phyloP scores from a whole-genome alignment of 768 basidiomycete genomes.

The Boletus fagicola region DNA sequence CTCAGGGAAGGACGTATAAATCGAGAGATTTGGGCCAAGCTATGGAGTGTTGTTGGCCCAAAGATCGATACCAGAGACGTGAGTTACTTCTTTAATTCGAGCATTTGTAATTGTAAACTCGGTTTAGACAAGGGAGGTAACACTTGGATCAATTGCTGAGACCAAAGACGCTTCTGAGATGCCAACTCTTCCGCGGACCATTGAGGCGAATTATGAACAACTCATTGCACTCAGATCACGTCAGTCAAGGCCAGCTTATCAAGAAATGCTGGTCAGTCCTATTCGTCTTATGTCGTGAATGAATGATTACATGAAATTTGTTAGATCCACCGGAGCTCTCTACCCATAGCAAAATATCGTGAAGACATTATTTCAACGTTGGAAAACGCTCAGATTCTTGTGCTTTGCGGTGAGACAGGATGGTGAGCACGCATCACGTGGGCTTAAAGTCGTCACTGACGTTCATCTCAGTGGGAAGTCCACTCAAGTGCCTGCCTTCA shows the following conservation, averaged over 20 bases:
- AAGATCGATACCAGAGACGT: conserved; percentile 52
- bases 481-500: conserved; percentile 91
- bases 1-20: conserved; percentile 60
- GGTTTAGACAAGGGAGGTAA: conserved; percentile 17
- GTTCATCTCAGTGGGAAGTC: conserved; percentile 76
- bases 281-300: not conserved
- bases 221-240: conserved; percentile 62
- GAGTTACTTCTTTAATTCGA: conserved; percentile 13
- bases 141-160: conserved; percentile 21
- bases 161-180: conserved; percentile 15
- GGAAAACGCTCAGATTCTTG: conserved; percentile 76
- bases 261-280: conserved; percentile 80
- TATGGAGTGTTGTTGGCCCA: conserved; percentile 61
- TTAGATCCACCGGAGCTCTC: conserved; percentile 67
- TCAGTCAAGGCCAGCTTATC: conserved; percentile 63
- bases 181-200: conserved; percentile 8
- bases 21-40: conserved; percentile 64
- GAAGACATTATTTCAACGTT: conserved; percentile 67
- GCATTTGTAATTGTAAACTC: conserved; percentile 2
- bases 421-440: conserved; percentile 52
- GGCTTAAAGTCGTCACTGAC: conserved; percentile 14
- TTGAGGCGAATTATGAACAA: conserved; percentile 41
- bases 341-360: conserved; percentile 88
- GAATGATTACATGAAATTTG: not conserved
- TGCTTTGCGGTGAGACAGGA: conserved; percentile 82